Evolutionary conservation across 148 eudicot species (phyloP), one percentile per base, ranked within the genome.

Genomic region (Persicaria maculosa): DNA sequence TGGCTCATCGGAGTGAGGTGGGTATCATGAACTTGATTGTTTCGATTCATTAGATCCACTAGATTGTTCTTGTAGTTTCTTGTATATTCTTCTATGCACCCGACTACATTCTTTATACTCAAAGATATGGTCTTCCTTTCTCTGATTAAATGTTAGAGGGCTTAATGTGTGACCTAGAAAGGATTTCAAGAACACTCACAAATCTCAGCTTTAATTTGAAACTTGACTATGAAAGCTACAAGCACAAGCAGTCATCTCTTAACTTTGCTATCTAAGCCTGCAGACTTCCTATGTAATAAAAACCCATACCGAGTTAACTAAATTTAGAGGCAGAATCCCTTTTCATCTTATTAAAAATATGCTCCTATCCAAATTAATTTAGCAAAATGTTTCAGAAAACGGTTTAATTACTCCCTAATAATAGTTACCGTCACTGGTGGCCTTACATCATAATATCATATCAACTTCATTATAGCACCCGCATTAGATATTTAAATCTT

Each of bases 1-100:
- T 91, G 81, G 98, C 97, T 79, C 98, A 93, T 88, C 87, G 88
- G 72, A 91, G 98, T 83, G 98, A 89, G 90, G 98, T 91, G 40
- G 64, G 55, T 40, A 9, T 45, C 53, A 17, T 71, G 68, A 15
- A 16, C 78, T 74, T 67, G 20, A 14, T 15, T 16, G 46, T 36
- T 14, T 14, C 5, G 70, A 58, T 25, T 9, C 64, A 54, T 16
- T 48, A 48, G 0, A 48, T 12, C 3, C 64, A 54, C n/a, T 48
- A 48, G 3, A 48, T 12, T 0, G 52, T 48, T 54, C 59, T 54
- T 54, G 7, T 20, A 58, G 8, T 20, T 19, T 25, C 20, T 19
- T 20, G 64, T 58, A 19, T 58, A 58, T 58, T 55, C 20, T 55
- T 19, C 10, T 58, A 17, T 17, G n/a, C 57, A 50, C 12, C 17